phyloP scores from a whole-genome alignment of 345 rosid genomes.

The Syzygium jambos region DNA sequence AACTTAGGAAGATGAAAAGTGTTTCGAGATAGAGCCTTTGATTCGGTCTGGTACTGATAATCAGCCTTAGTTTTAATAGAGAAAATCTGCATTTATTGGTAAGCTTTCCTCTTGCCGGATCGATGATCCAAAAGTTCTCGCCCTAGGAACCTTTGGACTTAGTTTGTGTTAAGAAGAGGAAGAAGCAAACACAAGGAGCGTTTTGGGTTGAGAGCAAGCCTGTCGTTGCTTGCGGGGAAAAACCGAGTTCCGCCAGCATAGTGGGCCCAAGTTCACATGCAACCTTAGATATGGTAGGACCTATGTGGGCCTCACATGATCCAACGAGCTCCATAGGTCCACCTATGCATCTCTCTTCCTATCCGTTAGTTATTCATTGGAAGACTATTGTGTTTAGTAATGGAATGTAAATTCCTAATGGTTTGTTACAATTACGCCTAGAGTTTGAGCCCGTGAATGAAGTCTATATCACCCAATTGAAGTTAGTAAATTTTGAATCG shows the following conservation, averaged over 20 bases:
- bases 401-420: neutral
- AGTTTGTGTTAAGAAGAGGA: neutral
- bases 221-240: neutral
- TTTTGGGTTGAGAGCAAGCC: neutral
- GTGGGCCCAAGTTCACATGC: neutral
- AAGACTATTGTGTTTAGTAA: neutral
- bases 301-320: neutral
- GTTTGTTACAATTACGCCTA: fast-evolving
- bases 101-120: neutral
- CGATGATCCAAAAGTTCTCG: neutral
- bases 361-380: neutral
- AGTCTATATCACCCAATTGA: neutral
- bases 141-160: neutral
- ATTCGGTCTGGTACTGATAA: neutral
- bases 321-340: neutral
- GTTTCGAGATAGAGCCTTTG: neutral
- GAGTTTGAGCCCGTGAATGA: neutral
- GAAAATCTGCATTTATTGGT: neutral
- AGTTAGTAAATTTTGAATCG: neutral
- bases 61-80: neutral
- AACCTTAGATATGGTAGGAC: neutral
- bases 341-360: neutral
- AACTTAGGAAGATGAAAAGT: neutral
- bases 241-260: neutral
- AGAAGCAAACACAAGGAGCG: neutral